A percentile compares a stretch with the other conserved stretches of the same genome.
phyloP scores from a whole-genome alignment of 2,329 filamentous ascomycete species.

The Clonostachys solani region DNA sequence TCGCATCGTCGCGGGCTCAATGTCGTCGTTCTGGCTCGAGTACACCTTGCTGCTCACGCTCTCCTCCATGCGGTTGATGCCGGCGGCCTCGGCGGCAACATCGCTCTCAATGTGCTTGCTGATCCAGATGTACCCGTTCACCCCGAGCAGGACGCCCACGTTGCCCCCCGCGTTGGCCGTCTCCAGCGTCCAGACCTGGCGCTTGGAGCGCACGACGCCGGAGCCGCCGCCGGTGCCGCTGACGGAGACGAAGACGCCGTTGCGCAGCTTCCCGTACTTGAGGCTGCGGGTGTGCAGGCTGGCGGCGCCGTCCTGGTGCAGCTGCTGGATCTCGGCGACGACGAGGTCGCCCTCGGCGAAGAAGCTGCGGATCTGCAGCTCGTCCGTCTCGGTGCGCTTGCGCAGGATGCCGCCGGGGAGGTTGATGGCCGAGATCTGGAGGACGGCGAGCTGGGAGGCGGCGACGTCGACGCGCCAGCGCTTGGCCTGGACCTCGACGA shows the following conservation, averaged over 20 bases:
- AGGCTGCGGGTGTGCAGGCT: constrained; percentile 84
- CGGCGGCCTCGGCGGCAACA: constrained; percentile 38
- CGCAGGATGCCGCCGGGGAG: constrained; percentile 89
- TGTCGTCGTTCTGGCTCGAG: constrained; percentile 89
- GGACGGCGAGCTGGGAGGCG: constrained; percentile 73
- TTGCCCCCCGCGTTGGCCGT: constrained; percentile 50
- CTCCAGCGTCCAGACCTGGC: constrained; percentile 84
- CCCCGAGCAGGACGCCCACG: constrained; percentile 84
- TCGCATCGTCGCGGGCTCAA: constrained; percentile 70
- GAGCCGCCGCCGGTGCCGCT: constrained; percentile 79
- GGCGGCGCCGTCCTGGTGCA: constrained; percentile 82
- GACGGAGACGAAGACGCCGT: constrained; percentile 84
- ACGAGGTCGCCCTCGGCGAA: constrained; percentile 93
- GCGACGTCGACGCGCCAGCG: constrained; percentile 96
- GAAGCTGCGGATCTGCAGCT: constrained; percentile 95
- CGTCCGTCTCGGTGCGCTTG: constrained; percentile 89
- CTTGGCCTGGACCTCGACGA: constrained; percentile 88
- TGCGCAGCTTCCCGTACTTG: constrained; percentile 93
- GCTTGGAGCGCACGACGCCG: constrained; percentile 76
- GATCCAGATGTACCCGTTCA: constrained; percentile 97
- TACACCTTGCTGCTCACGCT: constrained; percentile 82
- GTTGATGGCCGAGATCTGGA: constrained; percentile 89
- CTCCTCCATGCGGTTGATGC: constrained; percentile 85
- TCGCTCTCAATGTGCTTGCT: constrained; percentile 71
- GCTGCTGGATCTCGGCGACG: constrained; percentile 88